Evolutionary conservation across 2,329 filamentous ascomycete genomes (phyloP), one percentile per base, ranked within the genome.

Genomic region (Pseudogymnoascus sp.): DNA sequence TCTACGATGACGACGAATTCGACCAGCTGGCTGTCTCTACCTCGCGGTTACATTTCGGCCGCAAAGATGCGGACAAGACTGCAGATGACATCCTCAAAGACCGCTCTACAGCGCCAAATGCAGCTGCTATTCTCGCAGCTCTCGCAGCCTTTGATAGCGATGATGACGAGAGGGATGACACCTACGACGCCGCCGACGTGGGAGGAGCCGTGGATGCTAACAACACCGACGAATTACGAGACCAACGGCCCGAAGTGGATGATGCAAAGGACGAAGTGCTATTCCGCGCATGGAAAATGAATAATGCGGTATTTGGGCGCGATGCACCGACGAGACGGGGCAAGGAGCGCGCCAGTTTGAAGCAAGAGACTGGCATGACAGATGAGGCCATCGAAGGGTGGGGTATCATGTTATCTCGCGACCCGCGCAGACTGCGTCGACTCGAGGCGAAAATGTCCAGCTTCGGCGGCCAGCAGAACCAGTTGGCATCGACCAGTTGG

Each of bases 161-260:
- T 68, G 94, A 97, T 67, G 94, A 99, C 72, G 94, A 99, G 76
- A 84, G 92, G 36, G 94, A 99, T 73, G 94, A 99, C 72, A 97
- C 93, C 0, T 99, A 99, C 71, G 94, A 99, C 69, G 85, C 87
- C 1, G 90, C 86, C 58, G 94, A 97, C 70, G 91, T 97, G 1
- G 94, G 94, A 36, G 92, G 93, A 21, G 90, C 89, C 0, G 86
- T 97, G 2, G 92, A 96, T 67, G 79, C 81, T 15, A 69, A 71
- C 47, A 67, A 67, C 37, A 65, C 66, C 2, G 82, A 84, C 59
- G 79, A 82, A 62, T 1, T 54, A 33, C 29, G 26, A 17, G 57
- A 40, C 21, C 57, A 59, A 13, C 13, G 33, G 4, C 75, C 75
- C 0, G 78, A 81, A 35, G 17, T 58, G 26, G 63, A 64, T 31